Percentiles rank a stretch among this genome's conserved stretches.
phyloP scores from a whole-genome alignment of 1,284 basidiomycete species.

The Chiua sp. region DNA sequence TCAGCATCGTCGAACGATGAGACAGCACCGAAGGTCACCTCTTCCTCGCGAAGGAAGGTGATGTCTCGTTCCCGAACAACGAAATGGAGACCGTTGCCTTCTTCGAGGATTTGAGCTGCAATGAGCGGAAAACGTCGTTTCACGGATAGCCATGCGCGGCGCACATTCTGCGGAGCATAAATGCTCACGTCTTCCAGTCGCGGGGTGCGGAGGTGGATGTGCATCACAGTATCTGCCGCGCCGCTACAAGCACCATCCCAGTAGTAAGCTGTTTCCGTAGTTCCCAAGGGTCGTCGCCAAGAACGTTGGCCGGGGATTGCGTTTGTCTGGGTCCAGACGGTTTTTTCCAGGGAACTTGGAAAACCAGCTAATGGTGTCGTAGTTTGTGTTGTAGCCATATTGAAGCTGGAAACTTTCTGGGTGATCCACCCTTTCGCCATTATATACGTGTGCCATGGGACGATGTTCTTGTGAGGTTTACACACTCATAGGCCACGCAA shows the following conservation, averaged over 20 bases:
- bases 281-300: conserved; percentile 16
- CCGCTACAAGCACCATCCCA: conserved; percentile 12
- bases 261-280: conserved; percentile 11
- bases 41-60: conserved; percentile 4
- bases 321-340: conserved; percentile 7
- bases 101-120: conserved; percentile 17
- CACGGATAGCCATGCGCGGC: conserved; percentile 22
- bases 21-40: conserved; percentile 13
- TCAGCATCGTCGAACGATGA: conserved; percentile 17
- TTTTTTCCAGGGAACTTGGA: not conserved
- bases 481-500: not conserved
- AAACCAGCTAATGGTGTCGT: not conserved
- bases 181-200: conserved; percentile 4
- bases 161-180: conserved; percentile 10
- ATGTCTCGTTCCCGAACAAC: conserved; percentile 16
- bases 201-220: conserved; percentile 15
- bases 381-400: not conserved
- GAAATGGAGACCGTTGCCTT: conserved; percentile 12
- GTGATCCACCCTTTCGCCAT: not conserved
- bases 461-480: not conserved
- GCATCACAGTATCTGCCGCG: conserved; percentile 17
- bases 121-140: conserved; percentile 22
- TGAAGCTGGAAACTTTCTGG: not conserved
- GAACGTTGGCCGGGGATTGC: conserved; percentile 5
- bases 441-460: not conserved